Conservation (phyloP, 2,329 filamentous ascomycete genomes). For the Fonsecaea monophora region DNA sequence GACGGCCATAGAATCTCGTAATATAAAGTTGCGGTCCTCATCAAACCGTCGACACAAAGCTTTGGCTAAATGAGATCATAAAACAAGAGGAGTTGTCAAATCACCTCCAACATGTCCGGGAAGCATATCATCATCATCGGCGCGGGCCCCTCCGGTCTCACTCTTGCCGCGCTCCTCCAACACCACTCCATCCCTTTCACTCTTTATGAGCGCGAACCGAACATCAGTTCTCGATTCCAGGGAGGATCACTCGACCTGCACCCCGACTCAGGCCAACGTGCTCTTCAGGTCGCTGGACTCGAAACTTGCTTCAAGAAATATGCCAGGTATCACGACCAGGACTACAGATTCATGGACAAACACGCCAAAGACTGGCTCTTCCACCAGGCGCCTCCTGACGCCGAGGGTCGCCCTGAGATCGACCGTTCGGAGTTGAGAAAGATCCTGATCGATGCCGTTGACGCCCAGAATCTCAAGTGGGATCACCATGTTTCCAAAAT, state of each 20-base stretch:
- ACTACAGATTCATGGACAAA: slow-evolving; percentile 7
- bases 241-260: slow-evolving; percentile 6
- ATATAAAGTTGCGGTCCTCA: background rate
- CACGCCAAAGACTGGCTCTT: slow-evolving; percentile 9
- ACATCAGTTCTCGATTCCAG: slow-evolving; percentile 4
- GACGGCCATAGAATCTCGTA: background rate
- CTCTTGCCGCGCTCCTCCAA: slow-evolving; percentile 1
- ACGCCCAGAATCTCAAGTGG: slow-evolving; percentile 5
- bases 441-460: background rate
- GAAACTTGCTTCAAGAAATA: slow-evolving; percentile 3
- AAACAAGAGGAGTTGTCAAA: background rate
- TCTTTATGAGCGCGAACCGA: slow-evolving; percentile 4
- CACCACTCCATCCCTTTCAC: slow-evolving; percentile 5
- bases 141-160: slow-evolving; percentile 2
- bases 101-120: background rate
- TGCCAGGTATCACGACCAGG: slow-evolving; percentile 3
- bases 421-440: slow-evolving; percentile 3
- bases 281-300: background rate
- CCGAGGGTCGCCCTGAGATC: slow-evolving; percentile 3
- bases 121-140: slow-evolving; percentile 10
- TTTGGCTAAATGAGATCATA: background rate
- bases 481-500: slow-evolving; percentile 3
- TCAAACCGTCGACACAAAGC: background rate
- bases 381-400: slow-evolving; percentile 1
- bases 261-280: slow-evolving; percentile 1